These are phyloP conservation scores for Russula lepida DNA, from an alignment of 768 basidiomycete genomes.

Conservation along the genomic window DNA sequence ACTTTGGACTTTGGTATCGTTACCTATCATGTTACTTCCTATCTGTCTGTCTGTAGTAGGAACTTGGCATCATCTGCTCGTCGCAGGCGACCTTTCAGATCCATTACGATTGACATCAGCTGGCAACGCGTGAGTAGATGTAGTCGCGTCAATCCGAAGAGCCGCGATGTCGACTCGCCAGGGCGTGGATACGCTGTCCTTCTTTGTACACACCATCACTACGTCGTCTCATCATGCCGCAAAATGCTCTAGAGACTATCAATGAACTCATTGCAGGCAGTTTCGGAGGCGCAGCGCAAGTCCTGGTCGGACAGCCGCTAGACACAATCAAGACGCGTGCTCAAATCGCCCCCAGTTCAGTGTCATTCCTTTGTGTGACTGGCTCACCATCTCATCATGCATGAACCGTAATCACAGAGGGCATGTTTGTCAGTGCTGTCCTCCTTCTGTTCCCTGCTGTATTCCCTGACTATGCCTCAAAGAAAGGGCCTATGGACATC, in stretches of 20 bases:
- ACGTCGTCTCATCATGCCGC: conserved; percentile 2
- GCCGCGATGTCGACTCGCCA: neutral
- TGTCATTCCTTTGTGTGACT: conserved; percentile 13
- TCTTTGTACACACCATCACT: neutral
- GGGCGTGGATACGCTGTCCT: too few species aligned
- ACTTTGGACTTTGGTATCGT: conserved; percentile 16
- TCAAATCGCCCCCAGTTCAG: conserved; percentile 74
- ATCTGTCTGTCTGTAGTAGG: conserved; percentile 19
- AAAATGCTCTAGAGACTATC: conserved; percentile 39
- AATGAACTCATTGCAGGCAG: conserved; percentile 86
- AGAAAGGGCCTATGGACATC: conserved; percentile 96
- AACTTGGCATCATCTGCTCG: conserved; percentile 13
- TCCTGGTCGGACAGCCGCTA: conserved; percentile 87
- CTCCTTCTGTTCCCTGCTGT: neutral
- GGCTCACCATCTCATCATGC: conserved; percentile 4
- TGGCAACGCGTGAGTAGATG: neutral
- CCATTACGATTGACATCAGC: neutral
- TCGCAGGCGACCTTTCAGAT: conserved; percentile 10
- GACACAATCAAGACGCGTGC: conserved; percentile 87
- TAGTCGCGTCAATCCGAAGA: too few species aligned
- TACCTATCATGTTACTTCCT: conserved; percentile 14
- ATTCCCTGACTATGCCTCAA: neutral
- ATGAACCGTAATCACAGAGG: conserved; percentile 39
- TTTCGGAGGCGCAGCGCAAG: conserved; percentile 89
- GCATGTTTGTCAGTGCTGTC: conserved; percentile 71